Evolutionary conservation across 2,329 filamentous ascomycete genomes (phyloP), one percentile per base, ranked within the genome.

Genomic region (Fusarium subglutinans): DNA sequence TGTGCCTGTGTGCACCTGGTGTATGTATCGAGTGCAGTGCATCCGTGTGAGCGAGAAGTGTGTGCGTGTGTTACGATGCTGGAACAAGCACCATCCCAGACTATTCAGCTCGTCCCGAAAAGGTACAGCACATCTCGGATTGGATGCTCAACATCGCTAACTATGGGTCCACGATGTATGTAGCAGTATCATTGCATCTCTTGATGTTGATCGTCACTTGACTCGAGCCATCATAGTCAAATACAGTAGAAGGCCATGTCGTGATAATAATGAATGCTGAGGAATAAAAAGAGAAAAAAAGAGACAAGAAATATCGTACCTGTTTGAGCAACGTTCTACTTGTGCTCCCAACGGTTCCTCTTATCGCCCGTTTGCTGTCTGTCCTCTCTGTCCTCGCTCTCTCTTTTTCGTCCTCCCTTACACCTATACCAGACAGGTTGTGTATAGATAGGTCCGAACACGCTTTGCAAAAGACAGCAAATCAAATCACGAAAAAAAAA

Each of bases 301-400:
- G 30, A 35, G 12, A 40, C 4, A 47, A 24, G 59, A 47, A 62
- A 59, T 28, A 14, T 50, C 63, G 35, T 71, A 75, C 72, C 72
- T 75, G 53, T 69, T 73, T 58, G 56, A 60, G 50, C 45, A 69
- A 72, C 51, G 68, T 63, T 60, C 35, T 70, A n/a, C 64, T 50
- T 69, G 72, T 70, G 54, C 59, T 61, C 60, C 54, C 61, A 61
- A 60, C 54, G 57, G 58, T 62, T 63, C 26, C 60, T 54, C 55
- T 65, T 69, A 75, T 75, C 48, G 47, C 58, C 60, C 47, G 24
- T 45, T 57, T 30, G 44, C 41, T 45, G n/a, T 53, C 47, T 48
- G 50, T 44, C 48, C 26, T 28, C 26, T 57, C 15, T 28, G 30
- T 33, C 13, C 30, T 14, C 30, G 30, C 22, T 54, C 33, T 38